Percentiles rank a stretch among this genome's conserved stretches.
phyloP scores from a whole-genome alignment of 2,329 filamentous ascomycete genomes.

The Colletotrichum coccodes region DNA sequence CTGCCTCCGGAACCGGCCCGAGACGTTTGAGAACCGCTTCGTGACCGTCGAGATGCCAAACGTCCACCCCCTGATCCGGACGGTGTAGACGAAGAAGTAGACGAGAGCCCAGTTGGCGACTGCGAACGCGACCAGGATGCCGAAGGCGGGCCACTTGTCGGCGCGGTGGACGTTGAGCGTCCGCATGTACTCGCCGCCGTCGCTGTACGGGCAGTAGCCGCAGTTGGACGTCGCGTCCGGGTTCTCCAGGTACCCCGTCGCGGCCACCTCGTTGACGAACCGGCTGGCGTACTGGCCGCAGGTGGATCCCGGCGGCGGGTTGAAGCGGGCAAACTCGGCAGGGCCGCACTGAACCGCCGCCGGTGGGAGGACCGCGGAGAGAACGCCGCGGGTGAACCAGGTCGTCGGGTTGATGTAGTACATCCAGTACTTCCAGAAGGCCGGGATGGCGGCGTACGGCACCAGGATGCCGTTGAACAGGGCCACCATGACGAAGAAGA shows the following conservation, averaged over 20 bases:
- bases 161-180: constrained; percentile 59
- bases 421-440: constrained; percentile 52
- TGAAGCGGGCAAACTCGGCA: constrained; percentile 54
- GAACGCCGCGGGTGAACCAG: constrained; percentile 26
- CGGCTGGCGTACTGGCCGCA: constrained; percentile 72
- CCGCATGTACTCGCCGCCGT: constrained; percentile 69
- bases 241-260: constrained; percentile 71
- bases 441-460: constrained; percentile 46
- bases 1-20: background rate
- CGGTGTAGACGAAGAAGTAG: constrained; percentile 82
- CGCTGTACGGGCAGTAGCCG: constrained; percentile 74
- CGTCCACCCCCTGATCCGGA: constrained; percentile 75
- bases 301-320: constrained; percentile 71
- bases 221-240: constrained; percentile 67
- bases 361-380: constrained; percentile 29
- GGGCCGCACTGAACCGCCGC: constrained; percentile 52
- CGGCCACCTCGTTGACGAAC: constrained; percentile 59
- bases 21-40: background rate
- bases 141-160: constrained; percentile 76
- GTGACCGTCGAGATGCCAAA: constrained; percentile 60
- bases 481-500: constrained; percentile 83
- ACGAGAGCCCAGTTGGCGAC: constrained; percentile 77
- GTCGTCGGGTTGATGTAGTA: constrained; percentile 34
- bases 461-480: constrained; percentile 78
- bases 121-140: constrained; percentile 77